Evolutionary conservation across 2,329 filamentous ascomycete genomes (phyloP), one percentile per base, ranked within the genome.

Genomic region (Hirsutella minnesotensis): DNA sequence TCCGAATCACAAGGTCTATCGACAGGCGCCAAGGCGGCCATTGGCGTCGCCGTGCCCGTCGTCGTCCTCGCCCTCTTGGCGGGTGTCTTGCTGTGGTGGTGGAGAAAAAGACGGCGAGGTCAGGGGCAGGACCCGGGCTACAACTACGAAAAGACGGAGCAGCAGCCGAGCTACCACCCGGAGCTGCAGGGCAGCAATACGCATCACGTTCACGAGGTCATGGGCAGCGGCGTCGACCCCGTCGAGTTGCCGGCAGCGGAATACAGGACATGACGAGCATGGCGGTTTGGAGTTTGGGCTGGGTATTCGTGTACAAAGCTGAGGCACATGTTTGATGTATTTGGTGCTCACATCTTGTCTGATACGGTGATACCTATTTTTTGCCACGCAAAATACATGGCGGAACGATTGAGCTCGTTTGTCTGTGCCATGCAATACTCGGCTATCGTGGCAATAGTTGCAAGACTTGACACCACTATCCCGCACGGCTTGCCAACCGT

Each of bases 31-130:
- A 52, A 47, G 24, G 41, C 50, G 1, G 56, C 53, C 9, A 56
- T 64, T 22, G 61, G 53, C 4, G 51, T 64, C 1, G 49, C 51
- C 5, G 46, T 63, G 33, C 59, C 60, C 0, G 16, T 60, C 0
- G 51, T 56, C 3, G 45, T 53, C 15, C 45, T 64, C 12, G 52
- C 49, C 1, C 24, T 53, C 5, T 39, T 55, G 5, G 43, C 49
- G 0, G 53, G 48, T 3, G 43, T 51, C 5, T 56, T 61, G 41
- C 44, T 61, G 38, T 55, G 51, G 49, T 55, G 51, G 49, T 50
- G 58, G 16, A 52, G 55, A 19, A 19, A 21, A n/a, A 18, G 38
- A 21, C 22, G 38, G 33, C 38, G 38, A 16, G 22, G 24, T 9
- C 34, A 38, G 41, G 36, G 4, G 24, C 24, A 27, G 7, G 24